Conservation (phyloP, 495 filamentous ascomycete species). For the Penicilliopsis zonata region DNA sequence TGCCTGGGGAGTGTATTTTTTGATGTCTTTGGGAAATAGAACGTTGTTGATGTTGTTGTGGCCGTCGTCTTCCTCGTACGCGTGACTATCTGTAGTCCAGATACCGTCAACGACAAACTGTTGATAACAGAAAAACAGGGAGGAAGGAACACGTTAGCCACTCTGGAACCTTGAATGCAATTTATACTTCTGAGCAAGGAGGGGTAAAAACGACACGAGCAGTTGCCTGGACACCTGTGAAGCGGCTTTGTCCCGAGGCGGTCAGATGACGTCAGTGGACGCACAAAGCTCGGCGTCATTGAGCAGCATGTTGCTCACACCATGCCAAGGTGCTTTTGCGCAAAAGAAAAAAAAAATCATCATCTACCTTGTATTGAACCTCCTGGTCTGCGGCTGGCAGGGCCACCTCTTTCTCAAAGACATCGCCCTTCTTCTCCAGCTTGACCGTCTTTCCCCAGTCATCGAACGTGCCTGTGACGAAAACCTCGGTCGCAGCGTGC, state of each 20-base stretch:
- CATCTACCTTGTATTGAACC: constrained; percentile 70
- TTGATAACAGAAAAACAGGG: too few relatives aligned
- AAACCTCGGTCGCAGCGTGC: constrained; percentile 70
- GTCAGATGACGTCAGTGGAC: not conserved
- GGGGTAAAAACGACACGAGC: too few relatives aligned
- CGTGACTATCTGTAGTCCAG: constrained; percentile 72
- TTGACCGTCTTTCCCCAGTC: constrained; percentile 77
- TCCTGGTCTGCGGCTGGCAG: constrained; percentile 52
- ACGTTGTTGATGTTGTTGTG: constrained; percentile 82
- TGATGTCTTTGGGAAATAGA: constrained; percentile 60
- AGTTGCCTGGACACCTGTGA: too few relatives aligned
- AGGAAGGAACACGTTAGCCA: constrained; percentile 4
- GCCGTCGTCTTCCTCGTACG: constrained; percentile 66
- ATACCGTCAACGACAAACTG: constrained; percentile 87
- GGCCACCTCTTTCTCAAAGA: constrained; percentile 66
- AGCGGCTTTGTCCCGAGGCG: too few relatives aligned
- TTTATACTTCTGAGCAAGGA: too few relatives aligned
- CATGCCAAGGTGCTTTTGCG: constrained; percentile 3
- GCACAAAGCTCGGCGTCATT: too few relatives aligned
- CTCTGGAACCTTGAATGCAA: too few relatives aligned
- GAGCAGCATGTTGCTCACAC: not conserved
- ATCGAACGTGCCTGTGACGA: constrained; percentile 93
- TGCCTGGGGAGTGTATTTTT: constrained; percentile 25
- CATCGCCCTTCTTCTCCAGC: constrained; percentile 58
- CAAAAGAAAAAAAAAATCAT: constrained; percentile 3